These are phyloP conservation scores for Sarcocystis neurona DNA, from an alignment of 169 alveolate genomes.

Conservation along the genomic window DNA sequence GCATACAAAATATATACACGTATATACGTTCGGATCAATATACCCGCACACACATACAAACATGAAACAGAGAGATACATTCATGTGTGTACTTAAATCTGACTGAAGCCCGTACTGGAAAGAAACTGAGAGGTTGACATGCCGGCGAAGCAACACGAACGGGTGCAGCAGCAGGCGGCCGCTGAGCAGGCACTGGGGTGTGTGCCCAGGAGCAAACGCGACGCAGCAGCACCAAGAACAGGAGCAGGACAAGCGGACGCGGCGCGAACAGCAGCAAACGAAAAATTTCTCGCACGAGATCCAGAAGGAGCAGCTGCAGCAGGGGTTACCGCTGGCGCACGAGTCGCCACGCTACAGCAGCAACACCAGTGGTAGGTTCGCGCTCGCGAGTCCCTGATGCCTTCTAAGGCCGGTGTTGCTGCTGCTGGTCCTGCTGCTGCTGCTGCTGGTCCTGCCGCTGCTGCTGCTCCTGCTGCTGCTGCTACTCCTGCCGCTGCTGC, in stretches of 20 bases:
- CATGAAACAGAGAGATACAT: no score
- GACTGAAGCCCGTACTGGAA: no score
- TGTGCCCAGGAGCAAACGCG: neutral
- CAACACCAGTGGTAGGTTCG: neutral
- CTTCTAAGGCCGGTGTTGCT: neutral
- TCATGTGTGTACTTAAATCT: no score
- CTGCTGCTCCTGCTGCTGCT: constrained; percentile 36
- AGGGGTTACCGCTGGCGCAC: no score
- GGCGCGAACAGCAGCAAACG: no score
- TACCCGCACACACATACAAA: no score
- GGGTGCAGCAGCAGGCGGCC: neutral
- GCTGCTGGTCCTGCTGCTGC: neutral
- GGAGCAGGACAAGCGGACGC: no score
- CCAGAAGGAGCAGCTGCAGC: no score
- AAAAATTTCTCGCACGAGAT: no score
- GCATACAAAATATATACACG: no score
- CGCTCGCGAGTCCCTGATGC: neutral
- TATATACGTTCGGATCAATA: no score
- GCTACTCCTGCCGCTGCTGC: constrained; percentile 17
- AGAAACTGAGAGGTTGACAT: neutral
- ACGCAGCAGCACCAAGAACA: no score
- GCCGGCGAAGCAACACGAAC: constrained; percentile 13
- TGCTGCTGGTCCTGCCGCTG: constrained; percentile 1
- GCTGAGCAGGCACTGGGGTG: neutral
- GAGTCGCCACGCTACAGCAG: neutral